phyloP scores from a whole-genome alignment of 352 stramenopile genomes.

The Phytophthora boehmeriae region DNA sequence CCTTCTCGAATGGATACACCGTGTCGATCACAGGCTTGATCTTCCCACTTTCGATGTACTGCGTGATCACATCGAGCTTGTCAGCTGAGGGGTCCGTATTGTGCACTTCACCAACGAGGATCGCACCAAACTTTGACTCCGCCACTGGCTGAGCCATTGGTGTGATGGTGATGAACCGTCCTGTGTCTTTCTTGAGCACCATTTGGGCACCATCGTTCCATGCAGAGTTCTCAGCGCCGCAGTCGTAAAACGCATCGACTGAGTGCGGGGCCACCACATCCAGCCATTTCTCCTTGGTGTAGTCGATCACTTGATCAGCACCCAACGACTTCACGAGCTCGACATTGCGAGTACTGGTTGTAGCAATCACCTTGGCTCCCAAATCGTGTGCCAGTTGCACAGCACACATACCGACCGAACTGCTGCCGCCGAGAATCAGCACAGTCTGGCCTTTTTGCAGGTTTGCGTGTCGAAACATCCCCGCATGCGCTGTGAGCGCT shows the following conservation, averaged over 20 bases:
- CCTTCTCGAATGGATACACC: slow-evolving; percentile 55
- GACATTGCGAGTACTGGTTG: slow-evolving; percentile 22
- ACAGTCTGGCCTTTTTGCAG: slow-evolving; percentile 29
- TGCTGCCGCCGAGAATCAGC: slow-evolving; percentile 60
- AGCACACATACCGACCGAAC: slow-evolving; percentile 52
- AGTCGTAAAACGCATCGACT: slow-evolving; percentile 40
- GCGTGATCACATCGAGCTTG: slow-evolving; percentile 27
- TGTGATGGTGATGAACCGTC: slow-evolving; percentile 27
- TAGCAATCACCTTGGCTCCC: slow-evolving; percentile 31
- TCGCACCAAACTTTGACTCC: slow-evolving; percentile 52
- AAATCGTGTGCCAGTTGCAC: slow-evolving; percentile 51
- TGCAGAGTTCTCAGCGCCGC: slow-evolving; percentile 20
- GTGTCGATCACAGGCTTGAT: slow-evolving; percentile 46
- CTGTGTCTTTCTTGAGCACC: slow-evolving; percentile 31
- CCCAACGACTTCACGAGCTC: slow-evolving; percentile 49
- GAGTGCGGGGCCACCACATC: slow-evolving; percentile 34
- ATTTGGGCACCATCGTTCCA: slow-evolving; percentile 38
- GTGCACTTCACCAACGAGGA: slow-evolving; percentile 14
- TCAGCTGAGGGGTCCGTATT: slow-evolving; percentile 11
- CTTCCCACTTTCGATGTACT: slow-evolving; percentile 48
- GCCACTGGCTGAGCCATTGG: slow-evolving; percentile 29
- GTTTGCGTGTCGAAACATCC: slow-evolving; percentile 19
- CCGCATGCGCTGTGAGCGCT: slow-evolving; percentile 32
- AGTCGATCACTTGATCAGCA: slow-evolving; percentile 64
- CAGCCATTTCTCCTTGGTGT: slow-evolving; percentile 45